Base-by-base conservation (phyloP, 768 basidiomycete species). In the Tricholoma sp. region DNA sequence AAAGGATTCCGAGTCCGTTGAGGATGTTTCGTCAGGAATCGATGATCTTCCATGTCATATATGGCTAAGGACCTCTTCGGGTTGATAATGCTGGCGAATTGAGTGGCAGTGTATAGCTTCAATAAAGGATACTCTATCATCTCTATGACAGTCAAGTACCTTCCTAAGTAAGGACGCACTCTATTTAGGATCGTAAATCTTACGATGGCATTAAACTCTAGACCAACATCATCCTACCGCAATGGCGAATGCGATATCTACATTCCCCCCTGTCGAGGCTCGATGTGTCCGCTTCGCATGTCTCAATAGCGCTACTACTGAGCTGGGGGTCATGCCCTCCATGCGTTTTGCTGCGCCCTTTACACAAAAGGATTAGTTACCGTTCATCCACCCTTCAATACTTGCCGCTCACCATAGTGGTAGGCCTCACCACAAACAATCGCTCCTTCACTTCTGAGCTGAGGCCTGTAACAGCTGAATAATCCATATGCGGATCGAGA, bases 321-420 rank as follows among this genome's bases (percentile, higher is more conserved):
- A 82, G 0, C 85, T 79, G 2, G 93, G 93, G 3, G 94, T 96
- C 82, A 95, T 91, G 7, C 94, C 94, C 66, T 95, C 93, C 84
- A 95, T 93, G 28, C 93, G 76, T 68, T 93, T 94, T 13, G 89
- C 94, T 3, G 89, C 88, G n/a, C 93, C 93, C 92, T 94, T 54
- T 1, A 28, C 32, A 24, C 24, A 24, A 24, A 24, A 33, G 10
- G 17, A 32, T n/a, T n/a, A n/a, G 7, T 49, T 3, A 49, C 13
- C 10, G 9, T 10, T 3, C 47, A 49, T 32, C 2, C 11, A n/a
- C 17, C n/a, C 7, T 32, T 49, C 31, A 57, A 5, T 10, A 60
- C 31, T 34, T 44, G 33, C 41, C 18, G 37, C 91, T 62, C 50
- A 76, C 77, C 54, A 94, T 80, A 9, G 83, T 92, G 13, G 78